Percentiles rank a stretch among this genome's conserved stretches.
phyloP scores from a whole-genome alignment of 176 grass and related monocot genomes.

The Bromus sterilis region DNA sequence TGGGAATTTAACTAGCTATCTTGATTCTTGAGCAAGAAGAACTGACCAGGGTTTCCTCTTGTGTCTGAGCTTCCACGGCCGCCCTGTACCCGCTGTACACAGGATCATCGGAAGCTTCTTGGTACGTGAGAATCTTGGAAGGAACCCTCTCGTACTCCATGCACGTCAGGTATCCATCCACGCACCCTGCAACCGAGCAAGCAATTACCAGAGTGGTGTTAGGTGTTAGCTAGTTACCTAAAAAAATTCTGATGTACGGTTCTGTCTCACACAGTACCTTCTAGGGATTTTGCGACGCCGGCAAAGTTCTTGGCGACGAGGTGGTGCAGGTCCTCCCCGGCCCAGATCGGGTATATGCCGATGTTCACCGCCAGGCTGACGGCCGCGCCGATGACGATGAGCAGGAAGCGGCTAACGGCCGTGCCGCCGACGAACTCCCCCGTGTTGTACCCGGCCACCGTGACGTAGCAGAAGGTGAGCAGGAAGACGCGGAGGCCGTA shows the following conservation, averaged over 20 bases:
- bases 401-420: slow-evolving; percentile 66
- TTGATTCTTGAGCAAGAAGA: no score
- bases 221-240: no score
- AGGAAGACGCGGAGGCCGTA: slow-evolving; percentile 91
- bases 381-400: slow-evolving; percentile 69
- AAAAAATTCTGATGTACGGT: no score
- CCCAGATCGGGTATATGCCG: slow-evolving; percentile 91
- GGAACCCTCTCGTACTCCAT: slow-evolving; percentile 88
- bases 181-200: slow-evolving; percentile 49
- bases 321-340: slow-evolving; percentile 87
- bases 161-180: slow-evolving; percentile 79
- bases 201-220: neutral
- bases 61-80: slow-evolving; percentile 63
- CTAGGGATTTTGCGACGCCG: slow-evolving; percentile 77
- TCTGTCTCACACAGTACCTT: no score
- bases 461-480: slow-evolving; percentile 87
- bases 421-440: slow-evolving; percentile 47
- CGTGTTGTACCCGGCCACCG: slow-evolving; percentile 75
- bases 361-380: slow-evolving; percentile 71
- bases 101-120: slow-evolving; percentile 87
- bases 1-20: no score
- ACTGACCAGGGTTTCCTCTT: slow-evolving; percentile 75
- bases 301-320: slow-evolving; percentile 71
- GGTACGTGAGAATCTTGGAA: slow-evolving; percentile 81
- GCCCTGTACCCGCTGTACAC: slow-evolving; percentile 85